phyloP scores from a whole-genome alignment of 2,329 filamentous ascomycete genomes.

The Penicillium sp. region DNA sequence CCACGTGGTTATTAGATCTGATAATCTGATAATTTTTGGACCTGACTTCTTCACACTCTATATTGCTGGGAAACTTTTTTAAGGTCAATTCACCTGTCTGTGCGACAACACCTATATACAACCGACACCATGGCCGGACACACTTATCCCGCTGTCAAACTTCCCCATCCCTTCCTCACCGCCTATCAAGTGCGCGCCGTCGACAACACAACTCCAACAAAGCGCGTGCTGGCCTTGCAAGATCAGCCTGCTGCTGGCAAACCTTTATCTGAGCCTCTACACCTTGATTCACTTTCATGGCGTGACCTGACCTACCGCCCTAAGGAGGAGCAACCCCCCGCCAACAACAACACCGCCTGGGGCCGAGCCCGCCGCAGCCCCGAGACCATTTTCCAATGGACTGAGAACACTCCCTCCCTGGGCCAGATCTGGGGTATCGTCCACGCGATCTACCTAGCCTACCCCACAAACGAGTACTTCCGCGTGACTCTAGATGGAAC shows the following conservation, averaged over 20 bases:
- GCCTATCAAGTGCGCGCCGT: slow-evolving; percentile 41
- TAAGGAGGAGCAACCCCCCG: slow-evolving; percentile 17
- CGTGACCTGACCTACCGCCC: slow-evolving; percentile 32
- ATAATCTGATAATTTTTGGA: not conserved
- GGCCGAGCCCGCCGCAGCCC: slow-evolving; percentile 49
- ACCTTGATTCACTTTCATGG: slow-evolving; percentile 41
- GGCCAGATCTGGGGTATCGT: slow-evolving; percentile 51
- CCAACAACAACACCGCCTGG: slow-evolving; percentile 37
- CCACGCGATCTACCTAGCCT: slow-evolving; percentile 47
- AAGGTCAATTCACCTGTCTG: not conserved
- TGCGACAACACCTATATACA: not conserved
- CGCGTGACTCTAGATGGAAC: slow-evolving; percentile 42
- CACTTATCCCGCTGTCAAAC: slow-evolving; percentile 43
- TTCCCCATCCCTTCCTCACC: slow-evolving; percentile 51
- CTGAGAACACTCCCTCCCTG: slow-evolving; percentile 37
- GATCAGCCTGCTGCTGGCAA: slow-evolving; percentile 30
- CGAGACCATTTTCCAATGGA: slow-evolving; percentile 45
- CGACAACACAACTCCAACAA: slow-evolving; percentile 27
- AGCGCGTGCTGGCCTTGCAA: slow-evolving; percentile 36
- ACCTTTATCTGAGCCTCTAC: slow-evolving; percentile 39
- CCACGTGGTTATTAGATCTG: not conserved
- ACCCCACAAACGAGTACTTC: slow-evolving; percentile 48
- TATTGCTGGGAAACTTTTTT: not conserved
- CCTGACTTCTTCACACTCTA: not conserved
- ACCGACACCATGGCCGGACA: not conserved